These are phyloP conservation scores for Leccinum pellstonianum DNA, from an alignment of 768 basidiomycete genomes.

Conservation along the genomic window DNA sequence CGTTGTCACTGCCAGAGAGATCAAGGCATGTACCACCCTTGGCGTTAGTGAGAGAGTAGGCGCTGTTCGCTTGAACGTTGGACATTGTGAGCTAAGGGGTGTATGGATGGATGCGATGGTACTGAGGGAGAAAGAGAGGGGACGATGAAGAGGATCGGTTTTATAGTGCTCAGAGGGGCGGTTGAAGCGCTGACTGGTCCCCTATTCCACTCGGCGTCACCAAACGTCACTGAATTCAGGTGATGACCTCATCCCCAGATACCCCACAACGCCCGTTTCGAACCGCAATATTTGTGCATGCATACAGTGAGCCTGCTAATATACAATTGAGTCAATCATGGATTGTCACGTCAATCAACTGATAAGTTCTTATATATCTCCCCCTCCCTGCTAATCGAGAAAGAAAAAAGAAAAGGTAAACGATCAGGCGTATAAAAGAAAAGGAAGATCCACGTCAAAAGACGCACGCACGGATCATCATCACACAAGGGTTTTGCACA, in stretches of 20 bases:
- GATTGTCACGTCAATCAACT: not conserved
- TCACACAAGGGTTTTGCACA: slow-evolving; percentile 60
- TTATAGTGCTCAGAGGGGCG: not conserved
- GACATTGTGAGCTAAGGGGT: slow-evolving; percentile 15
- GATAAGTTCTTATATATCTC: not conserved
- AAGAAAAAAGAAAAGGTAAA: not conserved
- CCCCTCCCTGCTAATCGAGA: not conserved
- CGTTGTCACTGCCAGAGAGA: slow-evolving; percentile 52
- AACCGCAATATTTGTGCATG: not conserved
- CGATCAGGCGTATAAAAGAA: not conserved
- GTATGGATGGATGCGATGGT: not conserved
- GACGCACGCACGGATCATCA: not conserved
- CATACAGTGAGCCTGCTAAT: slow-evolving; percentile 15
- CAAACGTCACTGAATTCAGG: not conserved
- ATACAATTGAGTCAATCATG: slow-evolving; percentile 7
- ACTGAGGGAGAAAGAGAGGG: not conserved
- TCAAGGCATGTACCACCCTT: slow-evolving; percentile 54
- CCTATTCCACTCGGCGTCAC: not conserved
- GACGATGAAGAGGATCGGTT: not conserved
- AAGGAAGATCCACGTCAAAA: not conserved
- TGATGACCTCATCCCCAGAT: not conserved
- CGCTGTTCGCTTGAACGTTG: slow-evolving; percentile 33
- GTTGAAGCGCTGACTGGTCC: not conserved
- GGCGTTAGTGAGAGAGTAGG: slow-evolving; percentile 50
- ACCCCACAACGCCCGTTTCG: not conserved